A percentile compares a stretch with the other conserved stretches of the same genome.
These are phyloP conservation scores for Myxozyma vanderwaltii DNA, from an alignment of 805 yeast genomes.

Conservation along the genomic window DNA sequence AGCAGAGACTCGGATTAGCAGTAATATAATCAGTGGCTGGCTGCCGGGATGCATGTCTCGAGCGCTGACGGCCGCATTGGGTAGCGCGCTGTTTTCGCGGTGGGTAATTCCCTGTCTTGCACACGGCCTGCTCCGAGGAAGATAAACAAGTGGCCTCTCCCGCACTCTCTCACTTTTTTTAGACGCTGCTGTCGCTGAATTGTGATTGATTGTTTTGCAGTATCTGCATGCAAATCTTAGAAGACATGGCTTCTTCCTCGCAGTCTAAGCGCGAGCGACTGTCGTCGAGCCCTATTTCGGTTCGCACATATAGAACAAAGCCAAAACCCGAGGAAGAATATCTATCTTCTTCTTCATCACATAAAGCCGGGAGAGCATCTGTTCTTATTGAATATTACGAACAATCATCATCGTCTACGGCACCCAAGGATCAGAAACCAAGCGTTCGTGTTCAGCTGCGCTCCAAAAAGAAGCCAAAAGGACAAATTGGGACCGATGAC, in stretches of 20 bases:
- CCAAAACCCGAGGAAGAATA: background rate
- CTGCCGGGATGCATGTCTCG: background rate
- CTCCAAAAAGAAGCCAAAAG: background rate
- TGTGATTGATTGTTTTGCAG: background rate
- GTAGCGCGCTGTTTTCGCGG: background rate
- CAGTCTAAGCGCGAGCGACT: no score
- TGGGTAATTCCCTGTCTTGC: background rate
- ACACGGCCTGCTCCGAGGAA: background rate
- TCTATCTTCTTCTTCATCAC: background rate
- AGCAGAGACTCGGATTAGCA: background rate
- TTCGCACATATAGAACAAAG: background rate
- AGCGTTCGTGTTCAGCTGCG: slow-evolving; percentile 23
- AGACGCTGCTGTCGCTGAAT: background rate
- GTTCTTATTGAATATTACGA: slow-evolving; percentile 29
- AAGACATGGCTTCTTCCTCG: no score
- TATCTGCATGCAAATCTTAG: background rate
- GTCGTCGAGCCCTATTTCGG: no score
- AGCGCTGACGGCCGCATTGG: background rate
- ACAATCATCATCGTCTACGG: background rate
- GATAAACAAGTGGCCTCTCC: background rate
- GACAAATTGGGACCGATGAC: background rate
- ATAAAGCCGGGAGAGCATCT: slow-evolving; percentile 10
- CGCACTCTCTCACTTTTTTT: background rate
- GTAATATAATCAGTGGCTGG: background rate
- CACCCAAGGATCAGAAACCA: slow-evolving; percentile 22